Percentiles rank a stretch among this genome's conserved stretches.
Conservation (phyloP, 2,329 filamentous ascomycete species). For the Mariannaea elegans region DNA sequence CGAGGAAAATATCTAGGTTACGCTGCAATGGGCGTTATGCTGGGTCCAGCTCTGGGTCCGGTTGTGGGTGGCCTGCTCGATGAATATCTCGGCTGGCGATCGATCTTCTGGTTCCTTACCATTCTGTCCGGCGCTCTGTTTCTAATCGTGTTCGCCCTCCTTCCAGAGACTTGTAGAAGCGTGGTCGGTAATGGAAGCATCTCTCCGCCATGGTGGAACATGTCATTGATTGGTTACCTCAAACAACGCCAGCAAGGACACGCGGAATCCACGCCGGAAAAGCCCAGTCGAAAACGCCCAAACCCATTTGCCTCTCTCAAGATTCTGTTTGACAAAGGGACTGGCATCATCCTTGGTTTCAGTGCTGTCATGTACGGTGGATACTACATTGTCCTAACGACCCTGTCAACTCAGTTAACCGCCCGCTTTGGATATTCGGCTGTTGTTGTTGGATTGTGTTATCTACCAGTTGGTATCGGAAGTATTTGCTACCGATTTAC, state of each 20-base stretch:
- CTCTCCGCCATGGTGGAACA: slow-evolving; percentile 3
- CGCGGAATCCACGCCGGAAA: background rate
- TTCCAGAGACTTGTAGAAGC: slow-evolving; percentile 22
- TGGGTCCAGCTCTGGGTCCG: slow-evolving; percentile 54
- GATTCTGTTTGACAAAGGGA: slow-evolving; percentile 1
- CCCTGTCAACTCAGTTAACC: slow-evolving; percentile 8
- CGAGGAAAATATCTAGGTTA: slow-evolving; percentile 36
- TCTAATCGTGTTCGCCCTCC: slow-evolving; percentile 8
- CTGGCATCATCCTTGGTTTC: slow-evolving; percentile 5
- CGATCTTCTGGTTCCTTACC: slow-evolving; percentile 26
- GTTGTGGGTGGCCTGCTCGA: slow-evolving; percentile 52
- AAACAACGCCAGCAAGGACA: background rate
- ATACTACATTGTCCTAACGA: slow-evolving; percentile 9
- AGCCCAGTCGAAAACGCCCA: background rate
- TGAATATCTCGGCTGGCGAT: slow-evolving; percentile 28
- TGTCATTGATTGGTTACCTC: slow-evolving; percentile 1
- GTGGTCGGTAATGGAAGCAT: slow-evolving; percentile 26
- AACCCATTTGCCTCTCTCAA: slow-evolving; percentile 14
- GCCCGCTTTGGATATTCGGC: slow-evolving; percentile 11
- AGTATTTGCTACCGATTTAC: slow-evolving; percentile 14
- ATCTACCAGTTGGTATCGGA: slow-evolving; percentile 10
- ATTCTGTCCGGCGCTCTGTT: slow-evolving; percentile 14
- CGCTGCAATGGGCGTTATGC: slow-evolving; percentile 40
- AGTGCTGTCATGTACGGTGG: slow-evolving; percentile 17
- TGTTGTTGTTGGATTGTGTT: slow-evolving; percentile 11